Conservation (phyloP, 176 grass and related monocot species). For the Aegilops sharonensis region DNA sequence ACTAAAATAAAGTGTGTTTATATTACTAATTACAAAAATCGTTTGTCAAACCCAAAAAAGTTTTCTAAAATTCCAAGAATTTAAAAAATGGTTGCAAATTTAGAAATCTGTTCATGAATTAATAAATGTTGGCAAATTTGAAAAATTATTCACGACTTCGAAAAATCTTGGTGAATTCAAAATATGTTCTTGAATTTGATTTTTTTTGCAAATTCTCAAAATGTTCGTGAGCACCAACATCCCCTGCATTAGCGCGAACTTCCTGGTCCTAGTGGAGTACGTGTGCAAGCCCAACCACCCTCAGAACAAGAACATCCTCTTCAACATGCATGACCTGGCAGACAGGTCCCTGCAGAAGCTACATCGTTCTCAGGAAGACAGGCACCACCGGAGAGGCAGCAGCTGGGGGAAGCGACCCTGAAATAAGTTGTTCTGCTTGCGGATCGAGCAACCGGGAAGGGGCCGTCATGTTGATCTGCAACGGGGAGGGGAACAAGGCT, state of each 20-base stretch:
- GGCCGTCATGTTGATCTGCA: constrained; percentile 49
- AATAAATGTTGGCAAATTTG: too few relatives aligned
- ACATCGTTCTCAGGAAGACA: constrained; percentile 22
- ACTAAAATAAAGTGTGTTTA: too few relatives aligned
- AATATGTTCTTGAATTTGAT: too few relatives aligned
- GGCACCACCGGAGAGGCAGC: background rate
- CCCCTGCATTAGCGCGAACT: constrained; percentile 76
- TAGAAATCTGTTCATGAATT: too few relatives aligned
- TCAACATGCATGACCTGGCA: constrained; percentile 60
- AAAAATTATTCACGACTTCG: too few relatives aligned
- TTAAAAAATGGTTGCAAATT: too few relatives aligned
- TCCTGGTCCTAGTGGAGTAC: constrained; percentile 89
- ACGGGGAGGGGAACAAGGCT: background rate
- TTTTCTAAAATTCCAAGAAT: too few relatives aligned
- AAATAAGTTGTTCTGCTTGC: constrained; percentile 46
- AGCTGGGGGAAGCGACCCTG: background rate
- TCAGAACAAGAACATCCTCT: constrained; percentile 69
- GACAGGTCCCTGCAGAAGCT: constrained; percentile 65
- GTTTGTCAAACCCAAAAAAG: too few relatives aligned
- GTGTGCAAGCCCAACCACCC: constrained; percentile 73
- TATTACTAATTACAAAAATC: too few relatives aligned
- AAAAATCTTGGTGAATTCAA: too few relatives aligned
- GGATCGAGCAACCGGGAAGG: constrained; percentile 47
- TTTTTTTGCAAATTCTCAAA: too few relatives aligned
- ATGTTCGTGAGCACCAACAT: constrained; percentile 54